phyloP scores from a whole-genome alignment of 371 early-diverging fungal genomes.

The Cokeromyces recurvatus region DNA sequence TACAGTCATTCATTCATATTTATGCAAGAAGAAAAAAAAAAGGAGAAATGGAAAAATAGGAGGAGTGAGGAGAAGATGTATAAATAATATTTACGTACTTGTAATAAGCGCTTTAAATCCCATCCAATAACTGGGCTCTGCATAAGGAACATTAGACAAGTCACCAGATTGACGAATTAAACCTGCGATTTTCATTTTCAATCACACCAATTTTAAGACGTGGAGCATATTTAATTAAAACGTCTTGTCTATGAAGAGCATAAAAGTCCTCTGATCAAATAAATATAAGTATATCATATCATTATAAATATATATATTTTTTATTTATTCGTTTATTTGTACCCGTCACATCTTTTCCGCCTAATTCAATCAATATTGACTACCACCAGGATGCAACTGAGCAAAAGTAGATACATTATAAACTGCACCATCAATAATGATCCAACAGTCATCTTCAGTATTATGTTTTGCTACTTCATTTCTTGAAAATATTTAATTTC shows the following conservation, averaged over 20 bases:
- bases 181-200: slow-evolving; percentile 36
- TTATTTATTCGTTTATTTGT: no score
- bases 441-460: slow-evolving; percentile 81
- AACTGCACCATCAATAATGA: slow-evolving; percentile 79
- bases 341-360: slow-evolving; percentile 79
- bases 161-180: no score
- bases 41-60: no score
- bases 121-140: slow-evolving; percentile 53
- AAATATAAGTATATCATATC: no score
- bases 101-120: slow-evolving; percentile 58
- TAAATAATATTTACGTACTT: no score
- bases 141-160: slow-evolving; percentile 54
- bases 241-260: slow-evolving; percentile 65
- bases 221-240: slow-evolving; percentile 50
- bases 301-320: neutral
- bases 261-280: slow-evolving; percentile 45
- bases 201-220: slow-evolving; percentile 48
- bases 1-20: no score
- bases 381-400: slow-evolving; percentile 90
- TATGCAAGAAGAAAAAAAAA: no score
- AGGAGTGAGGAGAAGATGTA: no score
- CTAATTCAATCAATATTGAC: slow-evolving; percentile 58
- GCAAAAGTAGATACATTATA: slow-evolving; percentile 89
- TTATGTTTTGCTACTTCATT: slow-evolving; percentile 82
- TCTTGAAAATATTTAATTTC: slow-evolving; percentile 50